Base-by-base conservation (phyloP, 2,329 filamentous ascomycete species). In the Sporothrix luriei region DNA sequence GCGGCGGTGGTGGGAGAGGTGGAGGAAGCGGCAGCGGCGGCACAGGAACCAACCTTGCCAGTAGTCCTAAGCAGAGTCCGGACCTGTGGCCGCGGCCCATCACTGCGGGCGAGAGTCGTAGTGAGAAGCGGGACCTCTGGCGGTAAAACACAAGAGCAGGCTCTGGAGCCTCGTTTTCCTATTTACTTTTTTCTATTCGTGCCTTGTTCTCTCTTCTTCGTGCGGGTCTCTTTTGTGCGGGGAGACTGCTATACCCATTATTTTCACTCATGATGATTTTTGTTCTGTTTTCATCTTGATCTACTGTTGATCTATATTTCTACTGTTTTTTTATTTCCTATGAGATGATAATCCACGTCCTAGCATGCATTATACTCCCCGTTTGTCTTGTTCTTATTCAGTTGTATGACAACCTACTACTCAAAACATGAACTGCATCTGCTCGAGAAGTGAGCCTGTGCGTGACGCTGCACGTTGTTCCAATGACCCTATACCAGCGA, bases 61-160 rank as follows among this genome's bases (percentile, higher is more conserved):
- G 69, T 10, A 67, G 51, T 16, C 16, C 59, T 19, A 70, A 68
- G 14, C 70, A 49, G 11, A 74, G 73, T 9, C 75, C 76, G n/a
- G 80, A 81, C 57, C 77, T 79, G 66, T 84, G 81, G 80, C 81
- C 80, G 26, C 75, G 81, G 68, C 81, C 81, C 16, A 75, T 73
- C 74, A 84, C 82, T 64, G 76, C 79, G 4, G 80, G 82, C 0
- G 77, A 78, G 55, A 79, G 77, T 71, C 77, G 76, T 70, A 75
- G 73, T 68, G 79, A 79, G 40, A 78, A 78, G 64, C 77, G 78
- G 69, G 81, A 83, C 71, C 75, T 83, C 11, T 83, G 82, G 82
- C 78, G 81, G 69, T 82, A 73, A 78, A 6, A 1, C 57, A 19
- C 5, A 10, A 7, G 24, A 24, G 24, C 26, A n/a, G 29, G 26